These are phyloP conservation scores for Nitzschia inconspicua DNA, from an alignment of 108 stramenopile species.

Conservation along the genomic window DNA sequence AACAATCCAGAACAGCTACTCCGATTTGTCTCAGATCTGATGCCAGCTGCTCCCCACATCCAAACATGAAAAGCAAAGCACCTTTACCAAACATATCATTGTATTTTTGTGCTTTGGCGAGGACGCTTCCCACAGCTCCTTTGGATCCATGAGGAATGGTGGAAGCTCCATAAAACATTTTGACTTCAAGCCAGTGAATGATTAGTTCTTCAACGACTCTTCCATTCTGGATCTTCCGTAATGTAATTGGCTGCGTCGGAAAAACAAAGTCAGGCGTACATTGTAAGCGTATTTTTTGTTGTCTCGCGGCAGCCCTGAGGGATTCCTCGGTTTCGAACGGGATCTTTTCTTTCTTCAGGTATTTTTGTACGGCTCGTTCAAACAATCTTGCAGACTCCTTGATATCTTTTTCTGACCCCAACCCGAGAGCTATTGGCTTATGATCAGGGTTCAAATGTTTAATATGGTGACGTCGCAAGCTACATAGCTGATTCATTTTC, in stretches of 20 bases:
- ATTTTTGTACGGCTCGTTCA: constrained; percentile 46
- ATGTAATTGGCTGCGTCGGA: constrained; percentile 21
- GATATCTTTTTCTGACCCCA: constrained; percentile 45
- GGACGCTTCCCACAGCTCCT: constrained; percentile 62
- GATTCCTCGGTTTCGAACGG: constrained; percentile 57
- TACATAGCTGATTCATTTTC: constrained; percentile 42
- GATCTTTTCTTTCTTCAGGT: constrained; percentile 31
- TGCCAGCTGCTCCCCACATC: constrained; percentile 59
- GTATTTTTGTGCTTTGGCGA: constrained; percentile 45
- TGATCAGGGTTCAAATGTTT: constrained; percentile 47
- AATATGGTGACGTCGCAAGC: constrained; percentile 65
- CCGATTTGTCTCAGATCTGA: constrained; percentile 41
- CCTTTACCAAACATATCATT: constrained; percentile 52
- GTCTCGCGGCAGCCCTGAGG: constrained; percentile 26
- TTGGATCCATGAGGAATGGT: constrained; percentile 47
- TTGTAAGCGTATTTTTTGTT: background rate
- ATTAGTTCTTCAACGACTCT: constrained; percentile 5
- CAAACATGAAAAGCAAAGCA: constrained; percentile 66
- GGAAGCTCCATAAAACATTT: constrained; percentile 82
- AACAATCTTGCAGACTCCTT: constrained; percentile 45
- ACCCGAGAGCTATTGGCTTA: constrained; percentile 29
- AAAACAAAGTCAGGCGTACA: constrained; percentile 68
- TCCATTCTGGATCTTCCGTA: constrained; percentile 1
- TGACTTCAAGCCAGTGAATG: constrained; percentile 74
- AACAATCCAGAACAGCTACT: constrained; percentile 56